Evolutionary conservation across 345 rosid genomes (phyloP), one percentile per base, ranked within the genome.

Genomic region (Microcos paniculata): DNA sequence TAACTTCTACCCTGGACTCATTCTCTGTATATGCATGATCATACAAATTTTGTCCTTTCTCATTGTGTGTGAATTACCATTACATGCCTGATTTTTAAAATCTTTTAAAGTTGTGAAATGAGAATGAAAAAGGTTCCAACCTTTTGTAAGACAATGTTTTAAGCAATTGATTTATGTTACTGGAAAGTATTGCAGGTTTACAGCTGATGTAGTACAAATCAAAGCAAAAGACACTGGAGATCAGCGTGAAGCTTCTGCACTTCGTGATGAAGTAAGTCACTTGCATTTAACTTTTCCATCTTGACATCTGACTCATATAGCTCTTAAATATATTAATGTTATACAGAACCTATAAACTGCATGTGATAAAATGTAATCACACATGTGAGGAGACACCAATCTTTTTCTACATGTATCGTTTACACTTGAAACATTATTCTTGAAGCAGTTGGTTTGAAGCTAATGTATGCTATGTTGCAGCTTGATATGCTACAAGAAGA

Each of bases 401-500:
- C 11, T 56, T 24, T 59, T 77, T 80, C 49, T 78, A 57, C 74
- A 75, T 75, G 51, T 82, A 75, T 80, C 76, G 74, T 74, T 61
- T 76, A 84, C 82, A 59, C 70, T 75, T 71, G 78, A 84, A 55
- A 59, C 26, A 24, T 77, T 23, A 9, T 8, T 68, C 33, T 70
- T 61, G 74, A 72, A 73, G 53, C 11, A 62, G 61, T 57, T 57
- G 64, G 48, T 77, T 75, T 74, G 79, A 80, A 78, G 46, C 74
- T 84, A 78, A 74, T 59, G 53, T 72, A 52, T 48, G 68, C 63
- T 74, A 68, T 58, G 75, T 66, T 86, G 87, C 94, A 96, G 98
- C 94, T 94, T 82, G 99, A 96, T 78, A 92, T 94, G 97, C 83
- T 94, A 78, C 96, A 88, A 87, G 93, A 91, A 76, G 99, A 96